Conservation (phyloP, 768 basidiomycete genomes). For the Amanita jacksonii region DNA sequence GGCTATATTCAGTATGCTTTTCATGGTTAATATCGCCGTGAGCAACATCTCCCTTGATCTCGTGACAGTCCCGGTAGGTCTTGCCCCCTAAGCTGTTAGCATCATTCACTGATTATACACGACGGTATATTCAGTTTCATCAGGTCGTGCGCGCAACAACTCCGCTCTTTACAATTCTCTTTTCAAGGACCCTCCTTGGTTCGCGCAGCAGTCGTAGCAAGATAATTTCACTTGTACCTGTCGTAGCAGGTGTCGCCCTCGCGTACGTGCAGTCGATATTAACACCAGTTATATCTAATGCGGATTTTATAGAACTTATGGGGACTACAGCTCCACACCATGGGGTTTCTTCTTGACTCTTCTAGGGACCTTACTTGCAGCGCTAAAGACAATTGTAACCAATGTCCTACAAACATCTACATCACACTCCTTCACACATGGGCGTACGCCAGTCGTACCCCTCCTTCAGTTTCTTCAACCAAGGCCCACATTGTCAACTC, state of each 20-base stretch:
- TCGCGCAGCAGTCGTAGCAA: slow-evolving; percentile 51
- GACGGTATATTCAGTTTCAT: slow-evolving; percentile 58
- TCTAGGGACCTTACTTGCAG: slow-evolving; percentile 83
- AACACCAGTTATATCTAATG: background rate
- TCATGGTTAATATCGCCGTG: slow-evolving; percentile 90
- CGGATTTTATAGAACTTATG: slow-evolving; percentile 61
- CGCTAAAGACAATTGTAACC: slow-evolving; percentile 89
- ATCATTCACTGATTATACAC: slow-evolving; percentile 1
- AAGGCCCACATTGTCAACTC: slow-evolving; percentile 16
- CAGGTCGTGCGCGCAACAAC: slow-evolving; percentile 92
- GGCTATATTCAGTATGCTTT: slow-evolving; percentile 77
- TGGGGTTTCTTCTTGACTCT: slow-evolving; percentile 84
- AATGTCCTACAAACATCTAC: slow-evolving; percentile 56
- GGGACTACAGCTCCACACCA: slow-evolving; percentile 87
- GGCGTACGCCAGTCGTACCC: background rate
- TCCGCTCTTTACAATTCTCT: slow-evolving; percentile 82
- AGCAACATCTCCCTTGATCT: slow-evolving; percentile 86
- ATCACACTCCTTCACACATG: background rate
- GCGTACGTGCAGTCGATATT: slow-evolving; percentile 45
- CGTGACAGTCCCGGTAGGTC: slow-evolving; percentile 81
- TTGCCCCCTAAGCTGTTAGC: background rate
- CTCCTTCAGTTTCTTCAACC: slow-evolving; percentile 2
- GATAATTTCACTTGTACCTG: slow-evolving; percentile 68
- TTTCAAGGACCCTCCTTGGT: slow-evolving; percentile 63
- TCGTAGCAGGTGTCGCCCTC: slow-evolving; percentile 83